Conservation (phyloP, 2,329 filamentous ascomycete species). For the Arthrocladium fulminans region DNA sequence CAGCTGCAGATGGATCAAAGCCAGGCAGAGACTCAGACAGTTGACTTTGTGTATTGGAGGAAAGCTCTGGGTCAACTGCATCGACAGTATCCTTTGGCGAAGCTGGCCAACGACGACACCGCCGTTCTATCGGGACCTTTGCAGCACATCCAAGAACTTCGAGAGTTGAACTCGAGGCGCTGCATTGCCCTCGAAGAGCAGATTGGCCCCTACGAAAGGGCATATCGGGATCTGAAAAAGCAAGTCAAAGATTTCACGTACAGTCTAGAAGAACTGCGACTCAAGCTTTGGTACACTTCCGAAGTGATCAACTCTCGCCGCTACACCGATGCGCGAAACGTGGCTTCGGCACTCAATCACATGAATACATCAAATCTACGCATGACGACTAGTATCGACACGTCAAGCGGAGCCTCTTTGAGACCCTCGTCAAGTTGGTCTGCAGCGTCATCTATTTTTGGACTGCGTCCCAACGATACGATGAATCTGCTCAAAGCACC, state of each 20-base stretch:
- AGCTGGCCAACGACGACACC: conserved; percentile 51
- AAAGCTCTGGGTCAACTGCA: conserved; percentile 1
- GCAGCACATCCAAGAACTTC: conserved; percentile 37
- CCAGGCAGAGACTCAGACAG: conserved; percentile 14
- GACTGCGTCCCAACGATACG: conserved; percentile 74
- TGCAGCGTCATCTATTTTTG: conserved; percentile 52
- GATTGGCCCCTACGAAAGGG: conserved; percentile 8
- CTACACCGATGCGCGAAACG: conserved; percentile 78
- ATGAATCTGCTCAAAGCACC: conserved; percentile 78
- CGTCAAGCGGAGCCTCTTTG: conserved; percentile 26
- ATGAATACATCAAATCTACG: conserved; percentile 56
- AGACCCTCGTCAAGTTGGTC: conserved; percentile 38
- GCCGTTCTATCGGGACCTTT: conserved; percentile 65
- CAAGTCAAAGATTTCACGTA: conserved; percentile 53
- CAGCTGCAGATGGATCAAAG: conserved; percentile 12
- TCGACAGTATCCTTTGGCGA: conserved; percentile 47
- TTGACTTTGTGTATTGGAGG: conserved; percentile 13
- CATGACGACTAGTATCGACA: conserved; percentile 23
- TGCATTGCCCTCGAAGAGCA: conserved; percentile 16
- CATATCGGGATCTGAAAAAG: conserved; percentile 9
- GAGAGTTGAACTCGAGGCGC: not conserved
- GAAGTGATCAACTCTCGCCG: conserved; percentile 83
- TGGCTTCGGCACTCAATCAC: conserved; percentile 78
- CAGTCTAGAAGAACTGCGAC: conserved; percentile 64
- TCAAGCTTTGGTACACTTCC: conserved; percentile 98